A percentile compares a stretch with the other conserved stretches of the same genome.
phyloP scores from a whole-genome alignment of 495 filamentous ascomycete species.

The Penicillium odoratum region DNA sequence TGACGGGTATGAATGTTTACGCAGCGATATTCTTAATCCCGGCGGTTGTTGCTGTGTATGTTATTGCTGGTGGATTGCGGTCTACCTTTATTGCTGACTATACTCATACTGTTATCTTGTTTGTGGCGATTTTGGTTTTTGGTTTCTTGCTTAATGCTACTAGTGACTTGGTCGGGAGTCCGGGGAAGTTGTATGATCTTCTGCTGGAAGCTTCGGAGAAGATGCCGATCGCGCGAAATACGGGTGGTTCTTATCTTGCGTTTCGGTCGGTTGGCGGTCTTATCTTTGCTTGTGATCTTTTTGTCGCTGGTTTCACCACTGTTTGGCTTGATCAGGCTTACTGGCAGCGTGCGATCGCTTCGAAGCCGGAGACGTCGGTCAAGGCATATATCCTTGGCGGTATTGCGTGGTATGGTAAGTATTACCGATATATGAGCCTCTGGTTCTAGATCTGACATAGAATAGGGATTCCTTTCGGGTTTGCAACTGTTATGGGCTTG shows the following conservation, averaged over 20 bases:
- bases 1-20: constrained; percentile 49
- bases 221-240: constrained; percentile 50
- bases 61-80: constrained; percentile 44
- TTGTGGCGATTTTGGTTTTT: constrained; percentile 49
- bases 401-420: constrained; percentile 40
- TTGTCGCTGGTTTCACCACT: constrained; percentile 28
- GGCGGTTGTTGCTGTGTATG: constrained; percentile 41
- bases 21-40: constrained; percentile 46
- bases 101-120: constrained; percentile 41
- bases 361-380: constrained; percentile 43
- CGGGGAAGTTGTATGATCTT: constrained; percentile 47
- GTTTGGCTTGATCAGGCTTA: constrained; percentile 50
- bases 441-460: not conserved
- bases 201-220: constrained; percentile 42
- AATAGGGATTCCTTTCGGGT: constrained; percentile 46
- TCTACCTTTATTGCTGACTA: constrained; percentile 47
- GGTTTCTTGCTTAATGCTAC: constrained; percentile 49
- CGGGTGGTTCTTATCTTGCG: constrained; percentile 52
- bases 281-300: constrained; percentile 37
- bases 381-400: constrained; percentile 52
- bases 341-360: constrained; percentile 39
- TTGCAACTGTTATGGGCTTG: constrained; percentile 50
- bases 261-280: constrained; percentile 48
- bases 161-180: constrained; percentile 43
- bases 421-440: too few relatives aligned